Percentiles rank a stretch among this genome's conserved stretches.
Conservation (phyloP, 2,329 filamentous ascomycete genomes). For the Plenodomus biglobosus region DNA sequence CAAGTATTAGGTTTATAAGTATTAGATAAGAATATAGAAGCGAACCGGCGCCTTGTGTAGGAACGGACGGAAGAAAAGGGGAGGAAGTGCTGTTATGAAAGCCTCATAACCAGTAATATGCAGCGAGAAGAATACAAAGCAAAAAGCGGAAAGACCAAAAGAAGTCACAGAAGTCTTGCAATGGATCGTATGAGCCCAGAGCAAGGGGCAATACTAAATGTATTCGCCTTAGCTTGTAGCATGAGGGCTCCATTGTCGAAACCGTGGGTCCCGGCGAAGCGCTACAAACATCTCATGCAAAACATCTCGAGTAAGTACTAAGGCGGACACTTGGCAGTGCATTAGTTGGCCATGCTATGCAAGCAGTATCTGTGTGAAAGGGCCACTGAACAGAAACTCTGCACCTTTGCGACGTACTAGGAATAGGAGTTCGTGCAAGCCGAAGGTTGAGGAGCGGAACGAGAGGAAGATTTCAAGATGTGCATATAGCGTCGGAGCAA, state of each 20-base stretch:
- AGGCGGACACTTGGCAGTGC: no score
- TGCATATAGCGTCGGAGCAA: no score
- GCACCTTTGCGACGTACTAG: no score
- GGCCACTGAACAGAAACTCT: no score
- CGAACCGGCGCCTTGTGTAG: slow-evolving; percentile 22
- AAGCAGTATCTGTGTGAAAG: no score
- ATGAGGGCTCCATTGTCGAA: slow-evolving; percentile 24
- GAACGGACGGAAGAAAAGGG: slow-evolving; percentile 2
- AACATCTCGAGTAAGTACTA: background rate
- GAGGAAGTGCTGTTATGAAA: background rate
- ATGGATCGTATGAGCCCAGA: slow-evolving; percentile 3
- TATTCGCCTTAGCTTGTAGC: slow-evolving; percentile 19
- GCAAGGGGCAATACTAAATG: slow-evolving; percentile 11
- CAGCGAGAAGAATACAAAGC: background rate
- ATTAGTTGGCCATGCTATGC: no score
- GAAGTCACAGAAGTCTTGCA: slow-evolving; percentile 5
- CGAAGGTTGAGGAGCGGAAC: no score
- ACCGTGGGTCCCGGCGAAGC: slow-evolving; percentile 11
- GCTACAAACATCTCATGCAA: slow-evolving; percentile 3
- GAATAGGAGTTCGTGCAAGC: no score
- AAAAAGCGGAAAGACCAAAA: slow-evolving; percentile 1
- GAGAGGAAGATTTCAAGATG: no score
- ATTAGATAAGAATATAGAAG: slow-evolving; percentile 11
- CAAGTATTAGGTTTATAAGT: background rate
- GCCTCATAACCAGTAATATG: background rate